Evolutionary conservation across 371 early-diverging fungal genomes (phyloP).

Genomic region (Rhizopus delemar): DNA sequence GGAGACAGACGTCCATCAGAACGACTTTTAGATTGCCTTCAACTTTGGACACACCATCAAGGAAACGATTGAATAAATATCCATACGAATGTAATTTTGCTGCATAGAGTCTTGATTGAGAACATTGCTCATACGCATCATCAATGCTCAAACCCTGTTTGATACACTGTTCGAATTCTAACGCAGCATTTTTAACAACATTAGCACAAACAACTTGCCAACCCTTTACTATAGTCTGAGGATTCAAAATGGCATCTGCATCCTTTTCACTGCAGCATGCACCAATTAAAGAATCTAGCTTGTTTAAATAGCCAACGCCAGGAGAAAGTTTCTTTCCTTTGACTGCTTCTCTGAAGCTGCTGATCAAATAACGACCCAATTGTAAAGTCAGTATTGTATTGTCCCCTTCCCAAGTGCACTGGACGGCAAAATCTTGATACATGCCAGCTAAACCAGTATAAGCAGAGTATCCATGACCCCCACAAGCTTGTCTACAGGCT

Average conservation of each 20-base stretch:
- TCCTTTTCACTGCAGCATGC: conserved; percentile 57
- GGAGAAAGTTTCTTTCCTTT: conserved; percentile 76
- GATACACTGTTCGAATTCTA: conserved; percentile 73
- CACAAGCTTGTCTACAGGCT: conserved; percentile 87
- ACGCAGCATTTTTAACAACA: conserved; percentile 78
- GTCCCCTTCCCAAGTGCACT: conserved; percentile 93
- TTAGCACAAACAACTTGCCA: conserved; percentile 86
- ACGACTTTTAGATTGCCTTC: conserved; percentile 50
- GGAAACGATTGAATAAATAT: conserved; percentile 85
- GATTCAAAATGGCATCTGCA: conserved; percentile 58
- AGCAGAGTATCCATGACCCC: conserved; percentile 92
- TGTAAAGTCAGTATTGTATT: conserved; percentile 91
- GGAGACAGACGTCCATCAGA: conserved; percentile 68
- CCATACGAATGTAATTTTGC: conserved; percentile 85
- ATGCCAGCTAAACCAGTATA: conserved; percentile 87
- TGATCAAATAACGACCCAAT: conserved; percentile 86
- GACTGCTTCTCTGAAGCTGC: conserved; percentile 76
- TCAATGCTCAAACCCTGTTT: conserved; percentile 72
- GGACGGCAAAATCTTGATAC: conserved; percentile 90
- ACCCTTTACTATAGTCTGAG: conserved; percentile 74
- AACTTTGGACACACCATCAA: conserved; percentile 69
- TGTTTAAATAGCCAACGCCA: conserved; percentile 83
- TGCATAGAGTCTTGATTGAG: conserved; percentile 80
- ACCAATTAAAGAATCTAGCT: conserved; percentile 53
- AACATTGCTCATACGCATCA: conserved; percentile 88